These are phyloP conservation scores for Biscutella auriculata DNA, from an alignment of 441 rosid species.

Conservation along the genomic window DNA sequence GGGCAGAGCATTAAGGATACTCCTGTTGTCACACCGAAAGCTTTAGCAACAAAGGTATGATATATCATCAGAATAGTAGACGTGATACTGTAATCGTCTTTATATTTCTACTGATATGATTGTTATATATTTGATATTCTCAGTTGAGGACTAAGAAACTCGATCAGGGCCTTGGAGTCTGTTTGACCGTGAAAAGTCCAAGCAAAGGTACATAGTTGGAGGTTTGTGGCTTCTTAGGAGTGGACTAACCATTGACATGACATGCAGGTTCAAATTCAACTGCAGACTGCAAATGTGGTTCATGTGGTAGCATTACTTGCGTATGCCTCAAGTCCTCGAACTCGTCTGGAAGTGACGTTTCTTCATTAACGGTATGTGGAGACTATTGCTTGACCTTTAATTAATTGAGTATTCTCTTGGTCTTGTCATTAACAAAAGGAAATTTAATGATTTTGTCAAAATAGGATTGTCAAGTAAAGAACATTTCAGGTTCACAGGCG, in stretches of 20 bases:
- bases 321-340: slow-evolving; percentile 37
- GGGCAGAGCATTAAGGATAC: slow-evolving; percentile 5
- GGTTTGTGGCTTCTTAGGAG: slow-evolving; percentile 23
- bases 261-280: slow-evolving; percentile 36
- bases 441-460: background rate
- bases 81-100: background rate
- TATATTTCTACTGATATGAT: background rate
- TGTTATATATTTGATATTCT: slow-evolving; percentile 3
- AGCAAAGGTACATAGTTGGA: slow-evolving; percentile 51
- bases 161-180: slow-evolving; percentile 18
- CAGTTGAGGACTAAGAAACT: slow-evolving; percentile 35
- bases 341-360: slow-evolving; percentile 17
- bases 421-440: background rate
- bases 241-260: slow-evolving; percentile 30
- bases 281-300: slow-evolving; percentile 31
- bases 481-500: slow-evolving; percentile 27
- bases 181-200: slow-evolving; percentile 16
- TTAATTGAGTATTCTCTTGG: background rate
- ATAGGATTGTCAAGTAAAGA: slow-evolving; percentile 37
- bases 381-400: background rate
- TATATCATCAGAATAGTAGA: background rate
- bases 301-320: slow-evolving; percentile 34
- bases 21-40: background rate
- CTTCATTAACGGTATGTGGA: slow-evolving; percentile 16
- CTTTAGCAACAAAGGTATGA: slow-evolving; percentile 17